Base-by-base conservation (phyloP, 345 rosid genomes). In the Durio zibethinus region DNA sequence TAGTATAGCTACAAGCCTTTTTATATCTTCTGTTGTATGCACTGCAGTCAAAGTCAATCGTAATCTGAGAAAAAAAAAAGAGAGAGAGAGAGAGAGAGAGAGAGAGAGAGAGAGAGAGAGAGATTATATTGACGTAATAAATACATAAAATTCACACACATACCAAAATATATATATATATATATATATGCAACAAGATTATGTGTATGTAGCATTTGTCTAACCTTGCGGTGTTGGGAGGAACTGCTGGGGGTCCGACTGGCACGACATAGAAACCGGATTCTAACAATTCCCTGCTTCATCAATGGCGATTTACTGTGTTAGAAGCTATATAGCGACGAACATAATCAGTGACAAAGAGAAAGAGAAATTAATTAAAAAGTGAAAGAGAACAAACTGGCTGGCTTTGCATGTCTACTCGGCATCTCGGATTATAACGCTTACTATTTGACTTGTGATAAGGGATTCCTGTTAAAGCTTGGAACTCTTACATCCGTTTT, bases 401-500 rank as follows among this genome's bases (percentile, higher is more conserved):
- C 29, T 14, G 0, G 52, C 53, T 42, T 43, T 42, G 11, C 12
- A 0, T 0, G 56, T 15, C 21, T 5, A 7, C 21, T 42, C 33
- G 7, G 1, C 0, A 14, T 2, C 16, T 45, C 54, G 21, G 0
- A 68, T 3, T 14, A 43, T 45, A 25, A 68, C n/a, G 35, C 21
- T 25, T 43, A 25, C 4, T 5, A 68, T 68, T 36, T 68, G 73
- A 27, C 73, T 68, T 45, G 18, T 43, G 38, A 45, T 38, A n/a
- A 12, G 56, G 73, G 54, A 43, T 23, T 68, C 73, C 73, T 2
- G 56, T 68, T 7, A 68, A 21, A 68, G n/a, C 54, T 23, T 68
- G 54, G 12, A 68, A 68, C 73, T 68, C 73, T 68, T 27, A 16
- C 54, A 68, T 68, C 16, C 73, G 36, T 27, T 45, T 68, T 20